Evolutionary conservation across 2,329 filamentous ascomycete genomes (phyloP).

Genomic region (Colletotrichum tropicale): DNA sequence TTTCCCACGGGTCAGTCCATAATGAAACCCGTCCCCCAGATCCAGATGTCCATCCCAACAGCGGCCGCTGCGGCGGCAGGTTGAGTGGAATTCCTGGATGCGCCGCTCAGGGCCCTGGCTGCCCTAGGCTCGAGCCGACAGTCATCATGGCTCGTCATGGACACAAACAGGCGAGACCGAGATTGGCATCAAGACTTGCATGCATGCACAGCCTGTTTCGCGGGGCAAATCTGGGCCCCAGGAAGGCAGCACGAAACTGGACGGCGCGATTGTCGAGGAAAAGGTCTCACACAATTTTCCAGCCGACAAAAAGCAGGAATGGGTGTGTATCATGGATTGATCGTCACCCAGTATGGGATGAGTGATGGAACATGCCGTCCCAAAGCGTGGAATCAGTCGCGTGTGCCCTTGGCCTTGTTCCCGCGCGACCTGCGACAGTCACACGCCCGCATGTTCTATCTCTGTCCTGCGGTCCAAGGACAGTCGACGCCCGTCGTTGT

Average conservation of each 20-base stretch:
- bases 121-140: not conserved
- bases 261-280: not conserved
- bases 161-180: slow-evolving; percentile 8
- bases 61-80: not conserved
- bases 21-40: slow-evolving; percentile 8
- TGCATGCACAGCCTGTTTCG: slow-evolving; percentile 19
- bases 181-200: not conserved
- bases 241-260: not conserved
- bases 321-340: not conserved
- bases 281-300: not conserved
- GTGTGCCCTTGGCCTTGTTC: not conserved
- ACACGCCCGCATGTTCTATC: not conserved
- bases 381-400: not conserved
- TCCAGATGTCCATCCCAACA: not conserved
- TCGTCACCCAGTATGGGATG: not conserved
- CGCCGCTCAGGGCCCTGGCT: not conserved
- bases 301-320: not conserved
- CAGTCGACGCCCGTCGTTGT: not conserved
- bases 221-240: slow-evolving; percentile 7
- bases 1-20: not conserved
- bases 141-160: not conserved
- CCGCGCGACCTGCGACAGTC: not conserved
- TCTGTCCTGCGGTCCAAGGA: not conserved
- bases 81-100: not conserved
- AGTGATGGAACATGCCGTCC: not conserved